Evolutionary conservation across 768 basidiomycete genomes (phyloP).

Genomic region (Piloderma croceum): DNA sequence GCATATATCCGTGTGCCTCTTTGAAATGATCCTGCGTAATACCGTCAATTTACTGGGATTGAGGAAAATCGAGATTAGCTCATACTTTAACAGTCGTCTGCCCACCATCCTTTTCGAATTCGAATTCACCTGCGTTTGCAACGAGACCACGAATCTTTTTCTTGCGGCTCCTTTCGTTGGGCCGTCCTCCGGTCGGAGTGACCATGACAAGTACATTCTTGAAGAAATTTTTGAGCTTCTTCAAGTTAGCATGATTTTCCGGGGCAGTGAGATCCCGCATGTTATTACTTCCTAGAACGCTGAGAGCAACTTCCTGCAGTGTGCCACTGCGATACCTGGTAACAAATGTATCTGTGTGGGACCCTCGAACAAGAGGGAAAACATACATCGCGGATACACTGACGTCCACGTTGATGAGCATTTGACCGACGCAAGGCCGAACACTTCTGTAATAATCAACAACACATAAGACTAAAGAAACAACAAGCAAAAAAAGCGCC

Average conservation of each 20-base stretch:
- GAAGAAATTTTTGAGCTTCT: slow-evolving; percentile 24
- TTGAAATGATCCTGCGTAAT: slow-evolving; percentile 36
- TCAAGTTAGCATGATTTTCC: slow-evolving; percentile 11
- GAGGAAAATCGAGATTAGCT: slow-evolving; percentile 1
- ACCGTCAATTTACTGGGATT: too few species aligned
- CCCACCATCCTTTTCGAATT: slow-evolving; percentile 36
- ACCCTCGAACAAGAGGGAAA: background rate
- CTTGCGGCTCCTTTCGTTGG: slow-evolving; percentile 20
- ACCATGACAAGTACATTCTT: slow-evolving; percentile 21
- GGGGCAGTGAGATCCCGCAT: slow-evolving; percentile 19
- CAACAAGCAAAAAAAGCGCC: too few species aligned
- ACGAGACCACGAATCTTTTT: slow-evolving; percentile 36
- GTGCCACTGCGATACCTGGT: slow-evolving; percentile 21
- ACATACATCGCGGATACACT: slow-evolving; percentile 41
- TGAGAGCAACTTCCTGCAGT: slow-evolving; percentile 16
- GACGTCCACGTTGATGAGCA: slow-evolving; percentile 44
- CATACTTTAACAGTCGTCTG: slow-evolving; percentile 37
- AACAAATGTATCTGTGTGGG: slow-evolving; percentile 20
- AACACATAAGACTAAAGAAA: background rate
- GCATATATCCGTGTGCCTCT: slow-evolving; percentile 26
- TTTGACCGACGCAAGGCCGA: slow-evolving; percentile 34
- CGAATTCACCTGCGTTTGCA: slow-evolving; percentile 30
- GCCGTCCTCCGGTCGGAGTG: slow-evolving; percentile 3
- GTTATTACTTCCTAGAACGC: slow-evolving; percentile 16
- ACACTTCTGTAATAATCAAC: slow-evolving; percentile 32